Evolutionary conservation across 208 protist genomes (phyloP).

Genomic region (Crithidia sp.): DNA sequence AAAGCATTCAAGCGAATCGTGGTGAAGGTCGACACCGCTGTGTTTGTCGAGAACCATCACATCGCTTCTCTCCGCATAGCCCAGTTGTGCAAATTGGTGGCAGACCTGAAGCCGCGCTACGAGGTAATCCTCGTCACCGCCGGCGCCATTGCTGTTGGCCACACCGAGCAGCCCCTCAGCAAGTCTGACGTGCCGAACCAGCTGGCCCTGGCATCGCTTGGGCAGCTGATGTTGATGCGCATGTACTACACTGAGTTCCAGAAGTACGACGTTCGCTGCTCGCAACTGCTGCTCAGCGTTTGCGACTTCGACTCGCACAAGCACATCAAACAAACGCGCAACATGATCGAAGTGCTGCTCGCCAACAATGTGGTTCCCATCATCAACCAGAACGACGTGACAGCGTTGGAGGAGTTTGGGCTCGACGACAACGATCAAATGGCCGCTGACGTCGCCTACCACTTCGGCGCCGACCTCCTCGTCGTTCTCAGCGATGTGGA

Average conservation of each 20-base stretch:
- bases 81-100: slow-evolving; percentile 59
- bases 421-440: slow-evolving; percentile 67
- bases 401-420: slow-evolving; percentile 31
- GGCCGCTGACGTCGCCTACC: slow-evolving; percentile 57
- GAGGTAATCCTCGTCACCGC: slow-evolving; percentile 77
- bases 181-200: slow-evolving; percentile 9
- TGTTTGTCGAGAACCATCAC: slow-evolving; percentile 50
- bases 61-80: slow-evolving; percentile 45
- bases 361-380: slow-evolving; percentile 60
- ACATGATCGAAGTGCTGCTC: slow-evolving; percentile 36
- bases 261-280: slow-evolving; percentile 48
- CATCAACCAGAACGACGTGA: slow-evolving; percentile 34
- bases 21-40: slow-evolving; percentile 62
- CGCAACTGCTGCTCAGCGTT: slow-evolving; percentile 63
- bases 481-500: slow-evolving; percentile 86
- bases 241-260: slow-evolving; percentile 63
- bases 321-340: slow-evolving; percentile 56
- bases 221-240: slow-evolving; percentile 18
- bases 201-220: slow-evolving; percentile 11
- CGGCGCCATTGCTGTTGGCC: slow-evolving; percentile 59
- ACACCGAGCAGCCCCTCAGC: slow-evolving; percentile 57
- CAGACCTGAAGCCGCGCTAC: slow-evolving; percentile 42
- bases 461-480: slow-evolving; percentile 62
- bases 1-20: slow-evolving; percentile 48
- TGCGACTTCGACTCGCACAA: slow-evolving; percentile 52